Evolutionary conservation across 495 filamentous ascomycete species (phyloP), one percentile per base, ranked within the genome.

Genomic region (Chaetomium fimeti): DNA sequence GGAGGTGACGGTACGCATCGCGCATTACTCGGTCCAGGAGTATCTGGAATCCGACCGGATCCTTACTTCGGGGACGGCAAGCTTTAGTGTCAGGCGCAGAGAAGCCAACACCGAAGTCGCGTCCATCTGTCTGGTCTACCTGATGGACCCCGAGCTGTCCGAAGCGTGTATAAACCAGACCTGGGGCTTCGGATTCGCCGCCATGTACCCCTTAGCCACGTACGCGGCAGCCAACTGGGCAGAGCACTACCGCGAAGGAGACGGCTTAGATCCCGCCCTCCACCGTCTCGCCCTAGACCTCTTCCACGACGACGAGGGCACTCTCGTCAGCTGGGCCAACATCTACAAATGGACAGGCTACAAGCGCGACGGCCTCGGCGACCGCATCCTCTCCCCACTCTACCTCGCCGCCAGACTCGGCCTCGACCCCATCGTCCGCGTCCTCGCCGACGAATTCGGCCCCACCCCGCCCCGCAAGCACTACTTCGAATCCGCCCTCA

Each of bases 21-120:
- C 61, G 3, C 53, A 63, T 18, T 63, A 45, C 52, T 57, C 61
- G 20, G 51, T 57, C 11, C 61, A 57, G 61, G 61, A 63, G 15
- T 63, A 48, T 16, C 52, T 63, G 1, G 40, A 56, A 18, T 57
- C 52, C 5, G 61, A 63, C 42, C 61, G 40, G 5, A 63, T 48
- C 8, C 43, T 12, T 12, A 32, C 32, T 2, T 45, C 25, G 16
- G 25, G 8, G 3, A 36, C 40, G 12, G 32, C 60, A 7, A 43
- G 13, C 13, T 62, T 28, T 16, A 18, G 15, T 11, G 28, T 63
- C 20, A 29, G 38, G 12, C 43, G 27, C 25, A 9, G 0, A 0
- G 25, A 54, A 12, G 61, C 61, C 40, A 47, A 63, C 20, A 57
- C 38, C 1, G 40, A 55, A n/a, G 42, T 57, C 18, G 38, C 61